phyloP scores from a whole-genome alignment of 257 asterid genomes.

The Buddleja alternifolia region DNA sequence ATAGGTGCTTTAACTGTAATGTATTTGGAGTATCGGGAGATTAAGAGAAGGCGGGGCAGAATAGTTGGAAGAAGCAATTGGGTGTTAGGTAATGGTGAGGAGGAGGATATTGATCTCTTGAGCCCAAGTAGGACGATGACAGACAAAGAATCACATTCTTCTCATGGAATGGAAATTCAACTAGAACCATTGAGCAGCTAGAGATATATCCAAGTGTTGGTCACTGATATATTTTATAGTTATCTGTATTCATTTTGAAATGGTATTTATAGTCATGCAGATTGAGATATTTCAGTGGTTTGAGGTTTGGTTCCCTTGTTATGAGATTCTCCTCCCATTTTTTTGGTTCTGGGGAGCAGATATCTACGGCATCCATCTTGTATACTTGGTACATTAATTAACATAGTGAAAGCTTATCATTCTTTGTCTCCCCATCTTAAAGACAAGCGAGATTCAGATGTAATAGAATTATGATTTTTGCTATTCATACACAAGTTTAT shows the following conservation, averaged over 20 bases:
- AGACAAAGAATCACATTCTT: conserved; percentile 54
- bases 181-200: conserved; percentile 80
- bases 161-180: conserved; percentile 88
- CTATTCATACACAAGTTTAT: too few relatives aligned
- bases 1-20: conserved; percentile 55
- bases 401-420: conserved; percentile 36
- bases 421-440: conserved; percentile 29
- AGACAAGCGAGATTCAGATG: not conserved
- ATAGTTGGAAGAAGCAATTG: conserved; percentile 69
- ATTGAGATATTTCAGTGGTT: conserved; percentile 23
- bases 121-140: conserved; percentile 40
- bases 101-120: conserved; percentile 74
- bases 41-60: conserved; percentile 50
- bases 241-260: conserved; percentile 30
- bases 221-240: conserved; percentile 16
- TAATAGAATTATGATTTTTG: too few relatives aligned
- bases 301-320: conserved; percentile 28
- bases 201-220: conserved; percentile 31
- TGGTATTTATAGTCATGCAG: conserved; percentile 29
- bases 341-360: conserved; percentile 38
- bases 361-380: conserved; percentile 34
- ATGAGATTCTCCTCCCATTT: conserved; percentile 27
- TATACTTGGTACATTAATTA: conserved; percentile 48
- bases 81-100: conserved; percentile 86
- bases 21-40: conserved; percentile 77